Conservation (phyloP, 106 monocot species). For the Chionographis japonica region DNA sequence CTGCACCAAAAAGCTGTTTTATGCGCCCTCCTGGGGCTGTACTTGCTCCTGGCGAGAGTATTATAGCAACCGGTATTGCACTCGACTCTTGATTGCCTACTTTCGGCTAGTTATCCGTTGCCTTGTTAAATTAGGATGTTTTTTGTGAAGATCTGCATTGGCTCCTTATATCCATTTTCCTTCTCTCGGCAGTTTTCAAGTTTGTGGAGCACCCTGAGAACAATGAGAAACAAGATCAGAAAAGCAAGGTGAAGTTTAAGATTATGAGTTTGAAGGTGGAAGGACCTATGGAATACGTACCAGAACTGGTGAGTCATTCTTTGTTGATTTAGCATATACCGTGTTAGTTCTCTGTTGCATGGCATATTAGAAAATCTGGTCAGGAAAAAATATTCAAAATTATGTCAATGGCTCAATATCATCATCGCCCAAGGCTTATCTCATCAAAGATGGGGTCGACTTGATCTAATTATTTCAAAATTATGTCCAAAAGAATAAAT, state of each 20-base stretch:
- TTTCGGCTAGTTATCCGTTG: background rate
- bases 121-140: background rate
- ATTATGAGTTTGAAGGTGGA: slow-evolving; percentile 40
- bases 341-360: too few species aligned
- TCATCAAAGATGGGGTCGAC: too few species aligned
- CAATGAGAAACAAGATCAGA: slow-evolving; percentile 40
- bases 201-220: slow-evolving; percentile 48
- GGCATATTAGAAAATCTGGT: too few species aligned
- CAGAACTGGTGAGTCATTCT: slow-evolving; percentile 28
- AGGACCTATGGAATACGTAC: slow-evolving; percentile 38
- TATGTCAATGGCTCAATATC: too few species aligned
- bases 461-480: too few species aligned
- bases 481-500: too few species aligned
- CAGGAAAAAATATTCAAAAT: too few species aligned
- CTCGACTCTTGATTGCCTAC: background rate
- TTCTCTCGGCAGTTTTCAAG: slow-evolving; percentile 25
- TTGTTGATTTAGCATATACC: too few species aligned
- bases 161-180: background rate
- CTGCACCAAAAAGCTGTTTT: slow-evolving; percentile 50
- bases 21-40: slow-evolving; percentile 47
- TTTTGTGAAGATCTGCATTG: too few species aligned
- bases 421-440: too few species aligned
- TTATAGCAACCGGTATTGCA: slow-evolving; percentile 37
- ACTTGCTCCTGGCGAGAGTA: slow-evolving; percentile 38
- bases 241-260: slow-evolving; percentile 40